phyloP scores from a whole-genome alignment of 345 rosid species.

The Lumnitzera racemosa region DNA sequence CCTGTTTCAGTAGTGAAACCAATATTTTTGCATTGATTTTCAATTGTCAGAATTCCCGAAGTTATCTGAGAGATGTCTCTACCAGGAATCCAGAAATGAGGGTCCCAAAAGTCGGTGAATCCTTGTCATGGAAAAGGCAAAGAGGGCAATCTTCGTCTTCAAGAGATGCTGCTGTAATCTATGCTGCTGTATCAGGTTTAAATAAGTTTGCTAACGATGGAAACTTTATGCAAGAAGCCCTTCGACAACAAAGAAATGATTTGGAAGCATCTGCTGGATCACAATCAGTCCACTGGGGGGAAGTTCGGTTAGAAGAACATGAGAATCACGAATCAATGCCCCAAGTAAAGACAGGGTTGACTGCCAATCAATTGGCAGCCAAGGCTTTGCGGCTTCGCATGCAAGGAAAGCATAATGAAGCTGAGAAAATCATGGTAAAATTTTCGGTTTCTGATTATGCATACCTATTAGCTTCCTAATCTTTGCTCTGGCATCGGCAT shows the following conservation, averaged over 20 bases:
- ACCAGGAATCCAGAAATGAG: conserved; percentile 46
- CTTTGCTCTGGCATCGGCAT: too few relatives aligned
- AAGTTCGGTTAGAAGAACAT: conserved; percentile 12
- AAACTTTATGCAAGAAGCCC: conserved; percentile 54
- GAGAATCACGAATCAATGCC: conserved; percentile 20
- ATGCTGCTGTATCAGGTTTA: conserved; percentile 51
- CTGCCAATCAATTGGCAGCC: conserved; percentile 78
- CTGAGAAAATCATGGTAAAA: conserved; percentile 69
- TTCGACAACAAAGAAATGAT: conserved; percentile 26
- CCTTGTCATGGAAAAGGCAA: conserved; percentile 71
- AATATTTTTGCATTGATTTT: neutral
- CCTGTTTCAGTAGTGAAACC: too few relatives aligned
- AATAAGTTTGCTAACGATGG: conserved; percentile 80
- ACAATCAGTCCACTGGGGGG: conserved; percentile 18
- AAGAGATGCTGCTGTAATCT: conserved; percentile 42
- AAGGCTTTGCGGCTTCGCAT: conserved; percentile 82
- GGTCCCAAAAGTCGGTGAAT: conserved; percentile 58
- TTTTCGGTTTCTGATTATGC: neutral
- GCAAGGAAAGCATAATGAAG: conserved; percentile 88
- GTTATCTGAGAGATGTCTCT: conserved; percentile 61
- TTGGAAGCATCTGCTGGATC: conserved; percentile 18
- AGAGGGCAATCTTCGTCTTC: conserved; percentile 32
- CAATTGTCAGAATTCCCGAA: conserved; percentile 31
- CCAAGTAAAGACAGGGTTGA: conserved; percentile 29
- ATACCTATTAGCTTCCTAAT: too few relatives aligned